Evolutionary conservation across 352 stramenopile species (phyloP).

Genomic region (Halophytophthora polymorphica): DNA sequence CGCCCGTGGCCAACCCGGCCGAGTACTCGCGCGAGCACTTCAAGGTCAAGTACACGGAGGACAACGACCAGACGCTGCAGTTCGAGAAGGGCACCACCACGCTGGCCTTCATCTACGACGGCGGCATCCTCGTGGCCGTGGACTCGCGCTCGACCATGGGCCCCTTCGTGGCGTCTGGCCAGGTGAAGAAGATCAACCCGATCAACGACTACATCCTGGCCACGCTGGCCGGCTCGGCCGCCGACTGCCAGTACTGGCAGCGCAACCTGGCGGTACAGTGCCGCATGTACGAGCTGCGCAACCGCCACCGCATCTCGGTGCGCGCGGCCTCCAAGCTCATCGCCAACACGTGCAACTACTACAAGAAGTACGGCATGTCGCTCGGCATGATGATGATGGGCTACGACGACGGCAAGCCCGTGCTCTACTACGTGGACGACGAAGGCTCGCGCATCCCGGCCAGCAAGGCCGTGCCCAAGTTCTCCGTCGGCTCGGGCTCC

Average conservation of each 20-base stretch:
- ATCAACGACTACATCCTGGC: conserved; percentile 99
- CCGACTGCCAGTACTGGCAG: conserved; percentile 99
- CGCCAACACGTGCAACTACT: conserved; percentile 98
- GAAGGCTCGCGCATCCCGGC: conserved; percentile 97
- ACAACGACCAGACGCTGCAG: conserved; percentile 94
- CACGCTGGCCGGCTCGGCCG: conserved; percentile 98
- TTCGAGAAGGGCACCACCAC: conserved; percentile 99
- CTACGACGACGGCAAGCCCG: conserved; percentile 97
- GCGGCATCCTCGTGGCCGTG: conserved; percentile 97
- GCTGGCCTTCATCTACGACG: conserved; percentile 99
- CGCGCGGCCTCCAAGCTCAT: conserved; percentile 98
- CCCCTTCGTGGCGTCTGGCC: conserved; percentile 97
- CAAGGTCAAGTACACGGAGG: conserved; percentile 95
- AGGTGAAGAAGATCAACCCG: conserved; percentile 99
- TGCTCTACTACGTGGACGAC: conserved; percentile 99
- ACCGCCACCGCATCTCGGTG: conserved; percentile 99
- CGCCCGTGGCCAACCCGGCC: conserved; percentile 86
- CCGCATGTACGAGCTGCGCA: conserved; percentile 98
- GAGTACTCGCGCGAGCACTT: conserved; percentile 96
- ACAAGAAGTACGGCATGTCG: conserved; percentile 91
- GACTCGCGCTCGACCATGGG: conserved; percentile 99
- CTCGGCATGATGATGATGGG: conserved; percentile 99
- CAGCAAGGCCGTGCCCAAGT: conserved; percentile 93
- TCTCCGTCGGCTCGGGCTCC: conserved; percentile 98
- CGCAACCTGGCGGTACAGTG: conserved; percentile 96